Percentiles rank a stretch among this genome's conserved stretches.
Evolutionary conservation across 768 basidiomycete genomes (phyloP).

Genomic region (Pulveroboletus sp.): DNA sequence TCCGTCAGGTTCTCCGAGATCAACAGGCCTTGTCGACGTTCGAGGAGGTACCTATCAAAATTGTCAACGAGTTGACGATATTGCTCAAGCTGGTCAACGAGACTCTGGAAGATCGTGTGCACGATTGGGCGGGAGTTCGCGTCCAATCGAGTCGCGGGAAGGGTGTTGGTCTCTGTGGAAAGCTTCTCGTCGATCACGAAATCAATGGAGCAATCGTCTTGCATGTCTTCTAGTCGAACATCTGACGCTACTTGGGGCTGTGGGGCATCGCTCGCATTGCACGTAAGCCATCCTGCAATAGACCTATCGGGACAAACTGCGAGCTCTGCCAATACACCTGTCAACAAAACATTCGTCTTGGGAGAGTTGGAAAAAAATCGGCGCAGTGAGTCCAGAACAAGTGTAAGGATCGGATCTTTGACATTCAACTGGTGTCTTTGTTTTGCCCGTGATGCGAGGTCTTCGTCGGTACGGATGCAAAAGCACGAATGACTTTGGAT

Average conservation of each 20-base stretch:
- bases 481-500: conserved; percentile 68
- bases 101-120: conserved; percentile 75
- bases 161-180: conserved; percentile 50
- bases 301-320: conserved; percentile 86
- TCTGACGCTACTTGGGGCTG: conserved; percentile 9
- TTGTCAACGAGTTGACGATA: conserved; percentile 72
- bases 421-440: conserved; percentile 75
- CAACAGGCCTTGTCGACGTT: conserved; percentile 84
- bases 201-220: conserved; percentile 82
- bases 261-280: conserved; percentile 45
- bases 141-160: conserved; percentile 68
- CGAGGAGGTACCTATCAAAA: conserved; percentile 82
- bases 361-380: conserved; percentile 84
- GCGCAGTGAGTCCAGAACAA: conserved; percentile 66
- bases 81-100: conserved; percentile 77
- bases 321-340: conserved; percentile 75
- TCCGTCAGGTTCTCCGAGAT: conserved; percentile 93
- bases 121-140: conserved; percentile 75
- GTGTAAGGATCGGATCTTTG: conserved; percentile 71
- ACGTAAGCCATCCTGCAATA: conserved; percentile 86
- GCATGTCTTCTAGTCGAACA: conserved; percentile 41
- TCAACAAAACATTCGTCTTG: conserved; percentile 85
- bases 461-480: conserved; percentile 42
- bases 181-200: conserved; percentile 67
- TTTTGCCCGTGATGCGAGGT: conserved; percentile 36